Conservation (phyloP, 2,329 filamentous ascomycete species). For the Aspergillus piperis region DNA sequence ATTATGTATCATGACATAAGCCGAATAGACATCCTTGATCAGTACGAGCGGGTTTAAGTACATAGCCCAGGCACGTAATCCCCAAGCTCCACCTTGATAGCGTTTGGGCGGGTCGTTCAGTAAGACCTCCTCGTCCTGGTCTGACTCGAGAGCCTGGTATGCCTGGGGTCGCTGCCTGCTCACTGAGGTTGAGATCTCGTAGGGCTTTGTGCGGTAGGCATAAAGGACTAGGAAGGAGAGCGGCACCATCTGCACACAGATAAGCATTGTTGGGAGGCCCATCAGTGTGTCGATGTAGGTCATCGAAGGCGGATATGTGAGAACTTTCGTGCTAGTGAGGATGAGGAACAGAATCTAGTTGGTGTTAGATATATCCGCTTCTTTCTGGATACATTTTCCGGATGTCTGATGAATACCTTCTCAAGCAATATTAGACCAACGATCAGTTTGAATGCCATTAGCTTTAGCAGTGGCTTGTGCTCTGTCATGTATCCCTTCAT, state of each 20-base stretch:
- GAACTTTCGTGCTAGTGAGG: slow-evolving; percentile 20
- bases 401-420: slow-evolving; percentile 18
- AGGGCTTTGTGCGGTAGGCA: slow-evolving; percentile 30
- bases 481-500: slow-evolving; percentile 29
- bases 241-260: slow-evolving; percentile 35
- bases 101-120: no score
- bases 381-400: no score
- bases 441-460: slow-evolving; percentile 39
- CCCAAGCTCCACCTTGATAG: background rate
- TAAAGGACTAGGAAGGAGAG: slow-evolving; percentile 35
- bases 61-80: background rate
- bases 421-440: slow-evolving; percentile 34
- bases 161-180: background rate
- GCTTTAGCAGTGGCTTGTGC: slow-evolving; percentile 34
- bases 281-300: slow-evolving; percentile 34
- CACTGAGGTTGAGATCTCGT: slow-evolving; percentile 9
- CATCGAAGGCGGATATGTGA: slow-evolving; percentile 26
- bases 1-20: no score
- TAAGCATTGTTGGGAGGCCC: slow-evolving; percentile 33
- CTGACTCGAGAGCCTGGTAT: background rate
- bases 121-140: no score
- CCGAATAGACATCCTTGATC: background rate
- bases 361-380: background rate
- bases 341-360: slow-evolving; percentile 33
- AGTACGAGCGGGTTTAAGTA: background rate